Percentiles rank a stretch among this genome's conserved stretches.
phyloP scores from a whole-genome alignment of 1,139 yeast genomes.

The Starmera stellimalicola region DNA sequence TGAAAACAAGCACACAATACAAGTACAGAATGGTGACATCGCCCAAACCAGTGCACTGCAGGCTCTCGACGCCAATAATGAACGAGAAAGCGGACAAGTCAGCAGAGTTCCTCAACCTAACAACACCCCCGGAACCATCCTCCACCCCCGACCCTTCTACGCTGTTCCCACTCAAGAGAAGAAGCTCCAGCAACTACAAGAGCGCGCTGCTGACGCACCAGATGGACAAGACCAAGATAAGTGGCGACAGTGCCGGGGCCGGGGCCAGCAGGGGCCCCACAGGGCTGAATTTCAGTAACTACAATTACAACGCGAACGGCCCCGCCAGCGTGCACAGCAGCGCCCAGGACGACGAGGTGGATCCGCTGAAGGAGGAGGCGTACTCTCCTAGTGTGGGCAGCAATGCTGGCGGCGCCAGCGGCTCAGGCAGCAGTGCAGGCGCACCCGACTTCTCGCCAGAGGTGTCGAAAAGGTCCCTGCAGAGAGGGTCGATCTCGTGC shows the following conservation, averaged over 20 bases:
- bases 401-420: neutral
- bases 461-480: slow-evolving; percentile 8
- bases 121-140: slow-evolving; percentile 10
- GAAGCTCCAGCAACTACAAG: slow-evolving; percentile 10
- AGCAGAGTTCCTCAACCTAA: slow-evolving; percentile 6
- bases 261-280: too few relatives aligned
- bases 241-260: too few relatives aligned
- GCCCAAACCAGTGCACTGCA: slow-evolving; percentile 1
- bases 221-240: neutral
- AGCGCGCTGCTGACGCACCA: slow-evolving; percentile 6
- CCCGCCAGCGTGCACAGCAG: too few relatives aligned
- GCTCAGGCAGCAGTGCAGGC: neutral
- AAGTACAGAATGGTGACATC: neutral
- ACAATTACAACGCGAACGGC: too few relatives aligned
- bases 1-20: neutral
- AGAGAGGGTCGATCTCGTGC: slow-evolving; percentile 5
- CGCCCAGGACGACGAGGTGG: slow-evolving; percentile 3
- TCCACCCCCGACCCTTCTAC: slow-evolving; percentile 9
- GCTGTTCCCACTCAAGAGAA: slow-evolving; percentile 7
- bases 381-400: neutral
- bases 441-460: slow-evolving; percentile 6
- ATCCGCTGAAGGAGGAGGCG: neutral
- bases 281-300: too few relatives aligned
- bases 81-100: neutral
- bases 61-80: neutral